Evolutionary conservation across 352 stramenopile species (phyloP), one percentile per base, ranked within the genome.

Genomic region (Pythium utonaiense): DNA sequence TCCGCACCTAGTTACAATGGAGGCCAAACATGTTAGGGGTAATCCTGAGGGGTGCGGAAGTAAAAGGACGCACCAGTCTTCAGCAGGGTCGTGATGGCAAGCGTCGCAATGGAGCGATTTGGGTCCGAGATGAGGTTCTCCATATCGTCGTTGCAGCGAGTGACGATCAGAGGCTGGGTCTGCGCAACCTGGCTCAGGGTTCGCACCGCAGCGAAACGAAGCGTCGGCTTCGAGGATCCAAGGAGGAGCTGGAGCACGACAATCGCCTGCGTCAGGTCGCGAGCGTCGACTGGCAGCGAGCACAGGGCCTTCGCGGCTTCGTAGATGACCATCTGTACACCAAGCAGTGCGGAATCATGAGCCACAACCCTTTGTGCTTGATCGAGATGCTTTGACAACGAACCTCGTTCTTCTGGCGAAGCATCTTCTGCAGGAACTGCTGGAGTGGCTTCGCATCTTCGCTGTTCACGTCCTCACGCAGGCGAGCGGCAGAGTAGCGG

Each of bases 101-200:
- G 75, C 1, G 97, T 99, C 2, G 97, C 97, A 73, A 99, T 99
- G 22, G 87, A 98, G 54, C 97, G 86, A 76, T 99, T 99, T 0
- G 88, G 75, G 80, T 99, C 98, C 17, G 82, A 83, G 65, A 99
- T 98, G 31, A 99, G 81, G 12, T 85, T 77, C 70, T 99, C 97
- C 82, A 99, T 95, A 69, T 99, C 98, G 58, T 98, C 92, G 71
- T 99, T 99, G 77, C 96, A 99, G 62, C 97, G 97, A 27, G 95
- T 95, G 3, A 99, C 96, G 47, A 98, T 77, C 65, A 98, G 88
- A 1, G 97, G 97, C 60, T 99, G 88, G 17, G 79, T 93, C 25
- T 93, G 60, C 16, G 92, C 88, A 38, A 98, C 83, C 22, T 98
- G 80, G 64, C 88, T 98, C 12, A 99, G 78, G 16, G 95, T 98